Percentiles rank a stretch among this genome's conserved stretches.
phyloP scores from a whole-genome alignment of 768 basidiomycete genomes.

The Lactarius evosmus region DNA sequence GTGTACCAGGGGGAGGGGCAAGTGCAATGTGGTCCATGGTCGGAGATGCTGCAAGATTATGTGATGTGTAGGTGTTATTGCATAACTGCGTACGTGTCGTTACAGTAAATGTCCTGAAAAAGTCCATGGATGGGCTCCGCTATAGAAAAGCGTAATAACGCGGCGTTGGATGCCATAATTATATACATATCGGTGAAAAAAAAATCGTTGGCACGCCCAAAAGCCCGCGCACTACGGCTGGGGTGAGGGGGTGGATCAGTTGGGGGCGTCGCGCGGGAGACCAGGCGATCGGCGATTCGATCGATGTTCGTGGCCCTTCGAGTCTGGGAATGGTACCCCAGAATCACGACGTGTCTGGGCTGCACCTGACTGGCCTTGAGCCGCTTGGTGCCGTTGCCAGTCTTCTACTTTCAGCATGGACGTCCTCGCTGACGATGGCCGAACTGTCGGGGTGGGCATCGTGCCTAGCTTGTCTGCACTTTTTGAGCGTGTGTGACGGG shows the following conservation, averaged over 20 bases:
- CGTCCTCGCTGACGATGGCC: constrained; percentile 54
- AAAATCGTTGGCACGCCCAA: constrained; percentile 7
- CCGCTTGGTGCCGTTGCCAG: constrained; percentile 74
- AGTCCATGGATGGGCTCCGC: constrained; percentile 10
- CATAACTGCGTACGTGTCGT: constrained; percentile 11
- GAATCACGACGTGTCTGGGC: constrained; percentile 32
- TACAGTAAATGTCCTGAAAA: constrained; percentile 20
- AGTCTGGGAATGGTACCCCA: constrained; percentile 59
- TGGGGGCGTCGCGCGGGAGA: constrained; percentile 42
- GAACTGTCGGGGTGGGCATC: constrained; percentile 32
- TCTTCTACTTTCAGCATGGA: constrained; percentile 82
- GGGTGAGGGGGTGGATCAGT: constrained; percentile 23
- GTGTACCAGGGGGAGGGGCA: constrained; percentile 5
- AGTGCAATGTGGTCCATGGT: constrained; percentile 12
- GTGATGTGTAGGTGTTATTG: constrained; percentile 20
- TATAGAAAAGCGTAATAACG: constrained; percentile 15
- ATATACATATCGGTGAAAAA: constrained; percentile 19
- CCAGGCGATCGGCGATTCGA: constrained; percentile 36
- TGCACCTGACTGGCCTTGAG: constrained; percentile 32
- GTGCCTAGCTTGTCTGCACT: constrained; percentile 61
- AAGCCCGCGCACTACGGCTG: constrained; percentile 5
- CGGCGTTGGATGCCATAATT: constrained; percentile 23
- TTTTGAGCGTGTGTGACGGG: constrained; percentile 48
- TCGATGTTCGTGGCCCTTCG: constrained; percentile 33
- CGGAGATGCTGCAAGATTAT: constrained; percentile 13